Conservation (phyloP, 345 rosid genomes). For the Dovyalis caffra region DNA sequence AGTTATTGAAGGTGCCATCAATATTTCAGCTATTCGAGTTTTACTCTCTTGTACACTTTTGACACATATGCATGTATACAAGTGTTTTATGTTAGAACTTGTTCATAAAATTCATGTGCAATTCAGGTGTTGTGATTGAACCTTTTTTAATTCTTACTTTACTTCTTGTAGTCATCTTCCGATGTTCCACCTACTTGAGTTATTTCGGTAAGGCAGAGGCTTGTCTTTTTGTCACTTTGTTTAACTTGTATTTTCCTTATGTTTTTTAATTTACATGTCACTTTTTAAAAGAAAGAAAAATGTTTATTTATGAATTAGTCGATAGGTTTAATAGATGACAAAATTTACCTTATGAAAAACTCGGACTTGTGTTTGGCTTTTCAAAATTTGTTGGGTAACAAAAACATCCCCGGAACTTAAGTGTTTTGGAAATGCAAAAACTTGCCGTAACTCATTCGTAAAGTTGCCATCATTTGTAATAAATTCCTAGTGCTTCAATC, state of each 20-base stretch:
- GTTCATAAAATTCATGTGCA: not conserved
- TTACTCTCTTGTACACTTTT: not conserved
- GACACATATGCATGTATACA: not conserved
- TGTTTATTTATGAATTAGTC: not conserved
- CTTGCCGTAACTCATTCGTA: too few species aligned
- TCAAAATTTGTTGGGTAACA: too few species aligned
- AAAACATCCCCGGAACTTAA: too few species aligned
- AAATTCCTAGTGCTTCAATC: too few species aligned
- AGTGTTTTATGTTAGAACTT: not conserved
- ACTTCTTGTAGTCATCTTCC: not conserved
- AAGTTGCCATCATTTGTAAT: too few species aligned
- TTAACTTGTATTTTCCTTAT: not conserved
- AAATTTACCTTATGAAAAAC: too few species aligned
- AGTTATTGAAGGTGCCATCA: constrained; percentile 89
- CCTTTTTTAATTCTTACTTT: not conserved
- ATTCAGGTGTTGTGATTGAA: not conserved
- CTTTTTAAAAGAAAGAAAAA: not conserved
- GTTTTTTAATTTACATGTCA: not conserved
- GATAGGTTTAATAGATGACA: too few species aligned
- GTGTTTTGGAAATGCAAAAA: too few species aligned
- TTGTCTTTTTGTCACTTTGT: not conserved
- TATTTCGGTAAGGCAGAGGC: not conserved
- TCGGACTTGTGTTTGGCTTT: too few species aligned
- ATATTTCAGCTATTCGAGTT: constrained; percentile 95
- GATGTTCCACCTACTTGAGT: not conserved